phyloP scores from a whole-genome alignment of 2,329 filamentous ascomycete genomes.

The Westerdykella sp. region DNA sequence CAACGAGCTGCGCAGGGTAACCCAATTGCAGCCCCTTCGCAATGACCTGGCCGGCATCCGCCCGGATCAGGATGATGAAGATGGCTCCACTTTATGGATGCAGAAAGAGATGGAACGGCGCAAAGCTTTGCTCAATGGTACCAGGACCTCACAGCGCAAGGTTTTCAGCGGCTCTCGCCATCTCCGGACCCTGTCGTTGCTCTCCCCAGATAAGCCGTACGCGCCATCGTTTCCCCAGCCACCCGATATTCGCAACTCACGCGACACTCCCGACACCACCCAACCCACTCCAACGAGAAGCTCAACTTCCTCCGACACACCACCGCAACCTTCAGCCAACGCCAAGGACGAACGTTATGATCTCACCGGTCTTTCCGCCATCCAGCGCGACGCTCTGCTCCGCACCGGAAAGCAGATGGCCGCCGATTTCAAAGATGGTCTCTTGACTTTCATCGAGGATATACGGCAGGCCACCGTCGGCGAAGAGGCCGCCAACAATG shows the following conservation, averaged over 20 bases:
- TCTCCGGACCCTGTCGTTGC: conserved; percentile 66
- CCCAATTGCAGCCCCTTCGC: conserved; percentile 53
- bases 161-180: conserved; percentile 59
- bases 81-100: conserved; percentile 40
- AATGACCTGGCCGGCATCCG: conserved; percentile 32
- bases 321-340: conserved; percentile 20
- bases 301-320: conserved; percentile 30
- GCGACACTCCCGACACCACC: conserved; percentile 11
- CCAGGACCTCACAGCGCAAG: conserved; percentile 46
- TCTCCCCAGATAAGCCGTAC: conserved; percentile 56
- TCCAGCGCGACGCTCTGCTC: conserved; percentile 34
- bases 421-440: conserved; percentile 78
- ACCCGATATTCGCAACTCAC: conserved; percentile 29
- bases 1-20: conserved; percentile 51
- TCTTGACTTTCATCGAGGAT: conserved; percentile 94
- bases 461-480: conserved; percentile 92
- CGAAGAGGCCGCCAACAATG: conserved; percentile 72
- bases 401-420: conserved; percentile 66
- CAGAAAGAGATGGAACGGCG: conserved; percentile 65
- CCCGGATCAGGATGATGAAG: conserved; percentile 38
- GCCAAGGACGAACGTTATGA: conserved; percentile 28
- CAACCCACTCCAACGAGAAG: conserved; percentile 8
- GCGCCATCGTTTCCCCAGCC: conserved; percentile 34
- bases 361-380: conserved; percentile 21
- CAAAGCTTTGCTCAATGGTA: conserved; percentile 56